Base-by-base conservation (phyloP, 495 filamentous ascomycete genomes). In the Hypoxylon fragiforme region DNA sequence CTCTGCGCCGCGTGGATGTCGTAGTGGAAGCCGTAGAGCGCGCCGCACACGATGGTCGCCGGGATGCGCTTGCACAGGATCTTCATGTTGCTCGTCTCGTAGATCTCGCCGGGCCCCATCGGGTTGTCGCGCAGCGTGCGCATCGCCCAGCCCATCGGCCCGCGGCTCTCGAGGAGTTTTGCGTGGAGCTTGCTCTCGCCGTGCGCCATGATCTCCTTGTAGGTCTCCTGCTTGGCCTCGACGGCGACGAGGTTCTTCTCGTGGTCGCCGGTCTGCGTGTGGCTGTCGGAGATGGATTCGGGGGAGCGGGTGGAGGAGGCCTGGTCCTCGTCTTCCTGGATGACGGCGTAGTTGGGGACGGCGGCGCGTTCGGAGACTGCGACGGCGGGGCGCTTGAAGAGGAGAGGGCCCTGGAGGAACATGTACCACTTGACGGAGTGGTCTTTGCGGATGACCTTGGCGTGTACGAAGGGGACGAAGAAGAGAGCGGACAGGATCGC, bases 141-240 rank as follows among this genome's bases (percentile, higher is more conserved):
- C 83, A 88, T 85, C 32, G 80, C 86, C 85, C 85, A 88, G 57
- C 84, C 85, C 18, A 88, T 73, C 11, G 85, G 84, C 15, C 85
- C 84, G 5, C 75, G 73, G 26, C 71, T 74, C 63, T 81, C 73
- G 13, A 74, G 58, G 32, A 88, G 80, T 54, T 78, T 79, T 36
- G 72, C 78, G 53, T 80, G 73, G 39, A 82, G 73, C 21, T 68
- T 74, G 9, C 65, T 65, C 19, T 83, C 69, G 16, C 74, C 79
- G 36, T 78, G 64, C 7, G 73, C 76, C 38, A 78, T 62, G 57
- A 85, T 73, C 47, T 85, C 72, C 61, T 81, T 72, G 73, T 87
- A 84, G 32, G 71, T 75, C 12, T 70, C 52, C 43, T 80, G 72
- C 13, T 48, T 57, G 26, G 71, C 47, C 49, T 86, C 81, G 43